phyloP scores from a whole-genome alignment of 2,329 filamentous ascomycete genomes.

The Leptographium galeiforme region DNA sequence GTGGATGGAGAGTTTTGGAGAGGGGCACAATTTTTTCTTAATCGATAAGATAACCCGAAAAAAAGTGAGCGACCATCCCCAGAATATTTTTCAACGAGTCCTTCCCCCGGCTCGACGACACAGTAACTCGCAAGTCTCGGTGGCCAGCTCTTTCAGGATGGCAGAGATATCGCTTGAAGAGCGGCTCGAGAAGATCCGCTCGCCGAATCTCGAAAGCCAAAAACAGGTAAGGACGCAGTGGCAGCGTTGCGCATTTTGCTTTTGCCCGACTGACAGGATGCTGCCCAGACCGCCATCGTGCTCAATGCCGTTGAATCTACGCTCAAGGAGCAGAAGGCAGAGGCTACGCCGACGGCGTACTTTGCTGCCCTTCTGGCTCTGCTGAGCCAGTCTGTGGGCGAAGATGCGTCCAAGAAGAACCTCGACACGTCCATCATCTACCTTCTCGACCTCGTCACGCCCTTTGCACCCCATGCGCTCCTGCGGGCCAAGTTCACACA shows the following conservation, averaged over 20 bases:
- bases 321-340: conserved; percentile 73
- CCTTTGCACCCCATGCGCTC: conserved; percentile 70
- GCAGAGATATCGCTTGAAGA: conserved; percentile 52
- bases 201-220: conserved; percentile 87
- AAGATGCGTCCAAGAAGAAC: conserved; percentile 63
- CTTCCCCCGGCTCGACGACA: not conserved
- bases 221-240: conserved; percentile 49
- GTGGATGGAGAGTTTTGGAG: not conserved
- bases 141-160: conserved; percentile 21
- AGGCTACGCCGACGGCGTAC: conserved; percentile 77
- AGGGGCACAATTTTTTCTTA: conserved; percentile 3
- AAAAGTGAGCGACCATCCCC: not conserved
- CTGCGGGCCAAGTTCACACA: conserved; percentile 91
- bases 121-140: not conserved
- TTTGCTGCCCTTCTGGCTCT: conserved; percentile 90
- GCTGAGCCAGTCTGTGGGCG: conserved; percentile 60
- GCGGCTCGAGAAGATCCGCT: conserved; percentile 93
- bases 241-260: not conserved
- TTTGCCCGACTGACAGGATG: not conserved
- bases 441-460: conserved; percentile 83
- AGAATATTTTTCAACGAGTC: not conserved
- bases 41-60: conserved; percentile 9
- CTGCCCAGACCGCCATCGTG: conserved; percentile 63
- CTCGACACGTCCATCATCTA: conserved; percentile 81
- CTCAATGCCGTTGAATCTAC: conserved; percentile 88